These are phyloP conservation scores for Cladosporium sp. DNA, from an alignment of 2,329 filamentous ascomycete species.

Conservation along the genomic window DNA sequence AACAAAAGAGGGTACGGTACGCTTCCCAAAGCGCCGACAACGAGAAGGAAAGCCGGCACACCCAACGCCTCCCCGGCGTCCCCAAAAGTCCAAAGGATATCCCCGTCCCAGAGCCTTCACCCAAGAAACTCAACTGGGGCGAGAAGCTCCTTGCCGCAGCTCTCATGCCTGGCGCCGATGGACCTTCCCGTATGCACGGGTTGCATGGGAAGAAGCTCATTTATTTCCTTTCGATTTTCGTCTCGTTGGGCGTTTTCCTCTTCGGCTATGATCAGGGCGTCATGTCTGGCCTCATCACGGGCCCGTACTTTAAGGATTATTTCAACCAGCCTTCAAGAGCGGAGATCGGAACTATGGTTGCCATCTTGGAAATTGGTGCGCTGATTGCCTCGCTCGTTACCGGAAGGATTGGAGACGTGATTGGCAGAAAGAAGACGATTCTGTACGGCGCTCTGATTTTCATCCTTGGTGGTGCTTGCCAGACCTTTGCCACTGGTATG, in stretches of 20 bases:
- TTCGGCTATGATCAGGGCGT: slow-evolving; percentile 90
- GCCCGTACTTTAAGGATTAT: slow-evolving; percentile 82
- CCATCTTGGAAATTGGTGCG: slow-evolving; percentile 90
- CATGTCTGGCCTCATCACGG: slow-evolving; percentile 70
- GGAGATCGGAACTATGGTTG: slow-evolving; percentile 94
- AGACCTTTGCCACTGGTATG: slow-evolving; percentile 77
- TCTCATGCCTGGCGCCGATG: slow-evolving; percentile 70
- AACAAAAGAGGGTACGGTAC: slow-evolving; percentile 14
- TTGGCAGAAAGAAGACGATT: slow-evolving; percentile 84
- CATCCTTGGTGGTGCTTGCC: slow-evolving; percentile 74
- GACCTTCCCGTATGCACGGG: slow-evolving; percentile 71
- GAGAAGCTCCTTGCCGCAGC: slow-evolving; percentile 71
- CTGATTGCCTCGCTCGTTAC: slow-evolving; percentile 84
- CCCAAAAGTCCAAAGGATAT: slow-evolving; percentile 68
- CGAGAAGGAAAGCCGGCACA: slow-evolving; percentile 35
- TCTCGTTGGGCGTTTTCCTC: slow-evolving; percentile 69
- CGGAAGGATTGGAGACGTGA: slow-evolving; percentile 83
- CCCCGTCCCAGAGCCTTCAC: slow-evolving; percentile 65
- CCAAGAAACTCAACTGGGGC: slow-evolving; percentile 58
- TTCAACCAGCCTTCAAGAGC: slow-evolving; percentile 84
- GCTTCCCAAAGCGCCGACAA: slow-evolving; percentile 28
- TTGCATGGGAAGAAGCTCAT: slow-evolving; percentile 92
- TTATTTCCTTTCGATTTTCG: slow-evolving; percentile 52
- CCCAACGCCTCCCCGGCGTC: slow-evolving; percentile 28
- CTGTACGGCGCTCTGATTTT: slow-evolving; percentile 91